Conservation (phyloP, 805 yeast genomes). For the Metschnikowia lochheadii region DNA sequence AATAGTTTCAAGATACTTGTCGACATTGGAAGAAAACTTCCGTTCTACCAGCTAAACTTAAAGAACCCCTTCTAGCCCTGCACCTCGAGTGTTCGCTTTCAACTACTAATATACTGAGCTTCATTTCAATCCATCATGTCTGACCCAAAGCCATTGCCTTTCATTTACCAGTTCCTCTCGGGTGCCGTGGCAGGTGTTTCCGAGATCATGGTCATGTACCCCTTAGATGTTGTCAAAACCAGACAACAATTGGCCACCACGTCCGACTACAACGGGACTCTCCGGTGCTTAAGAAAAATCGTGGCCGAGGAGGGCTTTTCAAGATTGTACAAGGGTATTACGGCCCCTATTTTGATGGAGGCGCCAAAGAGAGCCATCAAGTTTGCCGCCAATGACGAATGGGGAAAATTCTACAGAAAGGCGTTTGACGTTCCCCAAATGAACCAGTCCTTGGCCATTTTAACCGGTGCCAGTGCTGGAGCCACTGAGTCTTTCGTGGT, state of each 20-base stretch:
- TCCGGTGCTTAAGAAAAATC: constrained; percentile 81
- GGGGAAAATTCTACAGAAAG: constrained; percentile 78
- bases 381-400: constrained; percentile 96
- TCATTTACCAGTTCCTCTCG: constrained; percentile 81
- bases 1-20: neutral
- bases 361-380: constrained; percentile 99
- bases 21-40: neutral
- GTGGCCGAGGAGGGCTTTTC: constrained; percentile 80
- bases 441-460: constrained; percentile 78
- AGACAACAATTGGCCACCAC: constrained; percentile 74
- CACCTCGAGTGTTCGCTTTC: neutral
- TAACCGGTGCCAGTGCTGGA: constrained; percentile 98
- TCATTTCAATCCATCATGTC: constrained; percentile 14
- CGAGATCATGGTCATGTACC: constrained; percentile 93
- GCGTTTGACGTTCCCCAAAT: constrained; percentile 63
- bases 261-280: constrained; percentile 74
- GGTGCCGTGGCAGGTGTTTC: constrained; percentile 97
- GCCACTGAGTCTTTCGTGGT: constrained; percentile 95
- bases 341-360: constrained; percentile 97
- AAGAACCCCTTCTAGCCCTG: neutral
- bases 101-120: neutral
- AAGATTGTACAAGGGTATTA: constrained; percentile 86
- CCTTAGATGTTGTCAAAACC: constrained; percentile 94
- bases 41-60: neutral
- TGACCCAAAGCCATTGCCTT: constrained; percentile 55